Conservation (phyloP, 192 early-diverging fungal genomes). For the Backusella sp. region DNA sequence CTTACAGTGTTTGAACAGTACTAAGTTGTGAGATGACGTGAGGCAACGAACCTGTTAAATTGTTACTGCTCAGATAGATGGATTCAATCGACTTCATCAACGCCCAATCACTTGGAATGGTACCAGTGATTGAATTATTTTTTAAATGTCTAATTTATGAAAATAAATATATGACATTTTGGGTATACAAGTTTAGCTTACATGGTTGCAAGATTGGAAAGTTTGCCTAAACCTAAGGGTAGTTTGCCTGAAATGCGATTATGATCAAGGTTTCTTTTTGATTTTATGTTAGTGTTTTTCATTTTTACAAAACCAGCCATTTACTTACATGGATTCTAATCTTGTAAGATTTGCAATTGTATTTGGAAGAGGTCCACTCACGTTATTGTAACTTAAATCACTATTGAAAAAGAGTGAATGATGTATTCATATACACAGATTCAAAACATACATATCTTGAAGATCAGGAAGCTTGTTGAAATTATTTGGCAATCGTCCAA, state of each 20-base stretch:
- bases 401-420: not conserved
- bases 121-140: slow-evolving; percentile 35
- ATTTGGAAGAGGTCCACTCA: slow-evolving; percentile 28
- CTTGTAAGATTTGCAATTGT: not conserved
- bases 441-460: slow-evolving; percentile 12
- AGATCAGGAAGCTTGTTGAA: slow-evolving; percentile 18
- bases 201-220: slow-evolving; percentile 22
- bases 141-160: slow-evolving; percentile 22
- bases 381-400: slow-evolving; percentile 30
- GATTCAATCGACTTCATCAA: not conserved
- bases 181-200: not conserved
- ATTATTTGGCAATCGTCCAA: slow-evolving; percentile 27
- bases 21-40: not conserved
- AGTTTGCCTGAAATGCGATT: slow-evolving; percentile 21
- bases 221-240: slow-evolving; percentile 15
- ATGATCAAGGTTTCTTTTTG: slow-evolving; percentile 30
- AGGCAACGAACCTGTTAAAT: slow-evolving; percentile 17
- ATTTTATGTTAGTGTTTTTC: not conserved
- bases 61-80: slow-evolving; percentile 24
- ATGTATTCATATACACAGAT: not conserved
- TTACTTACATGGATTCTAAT: slow-evolving; percentile 23
- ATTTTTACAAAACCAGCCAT: not conserved
- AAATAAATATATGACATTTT: too few species aligned
- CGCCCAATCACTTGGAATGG: slow-evolving; percentile 29
- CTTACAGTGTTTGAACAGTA: slow-evolving; percentile 16